These are phyloP conservation scores for Lepidium campestre DNA, from an alignment of 441 rosid species.

Conservation along the genomic window DNA sequence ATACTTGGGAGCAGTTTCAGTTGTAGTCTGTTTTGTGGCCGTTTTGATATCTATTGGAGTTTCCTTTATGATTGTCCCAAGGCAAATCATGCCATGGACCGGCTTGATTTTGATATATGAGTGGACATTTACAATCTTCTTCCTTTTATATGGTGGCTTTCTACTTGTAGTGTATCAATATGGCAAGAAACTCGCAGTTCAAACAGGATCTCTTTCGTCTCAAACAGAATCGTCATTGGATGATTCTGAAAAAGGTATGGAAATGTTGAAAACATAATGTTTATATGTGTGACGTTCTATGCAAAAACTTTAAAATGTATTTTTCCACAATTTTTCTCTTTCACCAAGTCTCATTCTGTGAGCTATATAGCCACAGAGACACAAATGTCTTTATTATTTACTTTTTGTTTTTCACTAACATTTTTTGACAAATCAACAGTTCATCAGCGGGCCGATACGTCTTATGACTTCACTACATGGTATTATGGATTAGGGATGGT, in stretches of 20 bases:
- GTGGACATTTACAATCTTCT: slow-evolving; percentile 78
- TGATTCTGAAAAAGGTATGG: slow-evolving; percentile 79
- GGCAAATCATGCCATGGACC: slow-evolving; percentile 91
- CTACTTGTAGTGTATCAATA: slow-evolving; percentile 53
- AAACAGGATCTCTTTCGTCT: slow-evolving; percentile 38
- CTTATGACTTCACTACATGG: slow-evolving; percentile 50
- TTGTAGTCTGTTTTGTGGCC: slow-evolving; percentile 47
- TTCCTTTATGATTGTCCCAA: slow-evolving; percentile 67
- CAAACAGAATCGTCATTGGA: slow-evolving; percentile 40
- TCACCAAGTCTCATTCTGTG: slow-evolving; percentile 1
- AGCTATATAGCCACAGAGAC: not conserved
- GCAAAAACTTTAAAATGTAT: not conserved
- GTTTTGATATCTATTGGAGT: slow-evolving; percentile 50
- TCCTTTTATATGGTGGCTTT: slow-evolving; percentile 63
- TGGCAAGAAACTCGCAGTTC: slow-evolving; percentile 57
- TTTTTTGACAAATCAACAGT: slow-evolving; percentile 37
- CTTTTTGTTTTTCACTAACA: not conserved
- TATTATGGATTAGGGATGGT: slow-evolving; percentile 75
- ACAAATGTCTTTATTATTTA: not conserved
- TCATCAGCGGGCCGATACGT: slow-evolving; percentile 54
- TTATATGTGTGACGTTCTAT: not conserved
- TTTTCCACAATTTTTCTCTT: not conserved
- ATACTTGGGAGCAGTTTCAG: slow-evolving; percentile 60
- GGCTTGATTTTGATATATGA: slow-evolving; percentile 79
- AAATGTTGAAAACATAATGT: not conserved